Base-by-base conservation (phyloP, 495 filamentous ascomycete species). In the Hypoxylon intermedium region DNA sequence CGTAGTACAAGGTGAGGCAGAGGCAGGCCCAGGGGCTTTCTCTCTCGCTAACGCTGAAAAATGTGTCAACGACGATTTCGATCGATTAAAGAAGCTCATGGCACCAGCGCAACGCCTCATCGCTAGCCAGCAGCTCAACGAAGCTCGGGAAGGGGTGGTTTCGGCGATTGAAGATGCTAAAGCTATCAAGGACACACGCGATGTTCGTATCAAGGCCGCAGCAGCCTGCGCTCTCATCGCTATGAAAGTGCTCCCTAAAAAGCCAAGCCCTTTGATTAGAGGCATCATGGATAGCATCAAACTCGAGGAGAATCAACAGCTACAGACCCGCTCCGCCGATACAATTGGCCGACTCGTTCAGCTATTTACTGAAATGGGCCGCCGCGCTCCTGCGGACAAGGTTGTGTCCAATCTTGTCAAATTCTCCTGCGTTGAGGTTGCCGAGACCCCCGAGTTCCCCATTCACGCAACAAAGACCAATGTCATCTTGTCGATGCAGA, bases 231-330 rank as follows among this genome's bases (percentile, higher is more conserved):
- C 94, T 3, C 72, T 97, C 53, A 87, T 98, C 28, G 89, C 91
- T n/a, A 84, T 97, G 70, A 84, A 85, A 24, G 81, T 89, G 20
- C 79, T 95, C 2, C 93, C 95, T 3, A 97, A 96, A 81, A 97
- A 94, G 68, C 90, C 94, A 11, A 89, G 87, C 47, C 81, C 85
- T 28, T 85, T 96, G 13, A 97, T 98, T 75, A 96, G 96, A 75
- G 88, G 85, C 15, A 89, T 97, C 74, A 98, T 98, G 93, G 94
- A 98, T 65, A 97, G 93, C 69, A 85, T 98, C 71, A 98, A 98
- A 77, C 83, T 85, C 24, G 94, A 98, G 73, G 93, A 98, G 66
- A 97, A 93, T 63, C 69, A 88, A 28, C 91, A 96, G 60, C 79
- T 98, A 31, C 94, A 98, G 70, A 85, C 85, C 61, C 90, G 93